Evolutionary conservation across 1,284 basidiomycete genomes (phyloP).

Genomic region (Phlebopus sp.): DNA sequence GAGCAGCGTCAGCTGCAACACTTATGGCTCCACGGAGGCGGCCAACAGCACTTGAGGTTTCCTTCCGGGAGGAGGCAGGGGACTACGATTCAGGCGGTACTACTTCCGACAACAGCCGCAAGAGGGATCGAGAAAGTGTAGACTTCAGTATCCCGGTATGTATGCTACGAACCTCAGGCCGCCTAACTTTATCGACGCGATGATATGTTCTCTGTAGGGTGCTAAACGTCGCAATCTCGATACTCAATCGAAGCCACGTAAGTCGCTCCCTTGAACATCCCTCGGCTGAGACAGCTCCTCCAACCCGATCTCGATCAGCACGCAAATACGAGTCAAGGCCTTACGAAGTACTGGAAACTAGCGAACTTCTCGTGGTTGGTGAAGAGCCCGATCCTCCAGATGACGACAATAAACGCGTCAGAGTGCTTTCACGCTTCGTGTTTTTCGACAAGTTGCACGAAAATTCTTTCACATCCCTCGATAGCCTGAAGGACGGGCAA

Average conservation of each 20-base stretch:
- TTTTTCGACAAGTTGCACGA: constrained; percentile 37
- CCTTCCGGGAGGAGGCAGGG: constrained; percentile 24
- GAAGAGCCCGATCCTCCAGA: constrained; percentile 29
- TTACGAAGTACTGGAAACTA: constrained; percentile 33
- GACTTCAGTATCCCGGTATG: constrained; percentile 20
- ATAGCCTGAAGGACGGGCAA: constrained; percentile 20
- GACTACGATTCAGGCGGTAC: constrained; percentile 20
- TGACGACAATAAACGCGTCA: constrained; percentile 32
- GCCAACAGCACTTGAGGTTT: constrained; percentile 34
- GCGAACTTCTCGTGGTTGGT: constrained; percentile 31
- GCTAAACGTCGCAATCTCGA: constrained; percentile 31
- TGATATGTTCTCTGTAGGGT: constrained; percentile 8
- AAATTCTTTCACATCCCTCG: constrained; percentile 28
- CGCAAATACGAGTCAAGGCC: constrained; percentile 23
- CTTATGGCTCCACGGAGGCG: constrained; percentile 24
- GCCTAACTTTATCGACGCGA: not conserved
- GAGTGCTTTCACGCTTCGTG: constrained; percentile 39
- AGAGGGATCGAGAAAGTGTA: constrained; percentile 21
- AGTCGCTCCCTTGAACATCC: constrained; percentile 1
- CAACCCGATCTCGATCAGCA: constrained; percentile 7
- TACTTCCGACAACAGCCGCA: constrained; percentile 29
- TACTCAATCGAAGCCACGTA: constrained; percentile 15
- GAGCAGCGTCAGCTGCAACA: not conserved
- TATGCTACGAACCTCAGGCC: not conserved
- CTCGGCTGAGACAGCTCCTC: not conserved